Evolutionary conservation across 2,329 filamentous ascomycete species (phyloP).

Genomic region (Aspergillus viridinutans): DNA sequence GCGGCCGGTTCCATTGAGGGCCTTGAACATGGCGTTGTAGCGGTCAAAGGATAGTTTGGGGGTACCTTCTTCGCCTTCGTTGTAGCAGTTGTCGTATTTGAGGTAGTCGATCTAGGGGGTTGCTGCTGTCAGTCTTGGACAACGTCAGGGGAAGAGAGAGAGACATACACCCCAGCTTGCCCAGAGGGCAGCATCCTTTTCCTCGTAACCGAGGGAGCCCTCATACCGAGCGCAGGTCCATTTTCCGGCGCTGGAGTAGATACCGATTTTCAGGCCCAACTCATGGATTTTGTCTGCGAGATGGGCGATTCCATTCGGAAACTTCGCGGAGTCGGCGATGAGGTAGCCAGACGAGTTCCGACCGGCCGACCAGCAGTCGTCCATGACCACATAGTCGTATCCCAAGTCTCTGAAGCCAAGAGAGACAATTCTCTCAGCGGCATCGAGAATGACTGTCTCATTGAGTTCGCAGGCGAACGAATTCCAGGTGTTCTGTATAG

Average conservation of each 20-base stretch:
- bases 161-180: slow-evolving; percentile 48
- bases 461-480: slow-evolving; percentile 44
- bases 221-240: slow-evolving; percentile 33
- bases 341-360: slow-evolving; percentile 44
- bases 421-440: slow-evolving; percentile 40
- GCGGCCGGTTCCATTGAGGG: slow-evolving; percentile 45
- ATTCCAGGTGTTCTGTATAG: slow-evolving; percentile 33
- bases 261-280: slow-evolving; percentile 50
- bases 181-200: slow-evolving; percentile 50
- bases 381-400: slow-evolving; percentile 48
- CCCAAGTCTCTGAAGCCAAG: slow-evolving; percentile 44
- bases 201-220: slow-evolving; percentile 49
- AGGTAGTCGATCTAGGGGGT: slow-evolving; percentile 39
- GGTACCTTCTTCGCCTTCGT: slow-evolving; percentile 49
- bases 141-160: background rate
- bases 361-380: slow-evolving; percentile 51
- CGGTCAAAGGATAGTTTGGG: slow-evolving; percentile 44
- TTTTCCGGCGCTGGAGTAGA: slow-evolving; percentile 44
- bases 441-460: slow-evolving; percentile 42
- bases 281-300: slow-evolving; percentile 47
- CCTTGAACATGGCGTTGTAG: slow-evolving; percentile 47
- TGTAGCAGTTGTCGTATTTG: slow-evolving; percentile 57
- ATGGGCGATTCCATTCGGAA: slow-evolving; percentile 47
- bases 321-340: slow-evolving; percentile 39
- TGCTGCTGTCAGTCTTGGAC: slow-evolving; percentile 5